Evolutionary conservation across 805 yeast species (phyloP).

Genomic region (Metschnikowia lochheadii): DNA sequence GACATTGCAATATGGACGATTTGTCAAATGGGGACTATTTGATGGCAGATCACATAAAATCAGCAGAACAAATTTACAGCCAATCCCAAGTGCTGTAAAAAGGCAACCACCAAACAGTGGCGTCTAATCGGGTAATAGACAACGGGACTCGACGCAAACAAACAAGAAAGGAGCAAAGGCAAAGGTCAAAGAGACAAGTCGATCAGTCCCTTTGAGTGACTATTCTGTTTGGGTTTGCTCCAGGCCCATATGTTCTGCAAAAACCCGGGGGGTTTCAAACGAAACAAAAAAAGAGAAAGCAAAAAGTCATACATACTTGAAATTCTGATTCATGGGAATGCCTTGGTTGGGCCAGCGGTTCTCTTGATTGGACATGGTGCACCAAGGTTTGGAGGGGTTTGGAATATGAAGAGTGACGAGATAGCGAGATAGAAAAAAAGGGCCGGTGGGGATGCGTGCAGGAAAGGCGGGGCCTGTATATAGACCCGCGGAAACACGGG

Average conservation of each 20-base stretch:
- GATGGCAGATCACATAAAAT: no score
- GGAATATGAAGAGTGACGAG: not conserved
- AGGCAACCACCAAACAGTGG: no score
- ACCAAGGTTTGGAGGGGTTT: slow-evolving; percentile 2
- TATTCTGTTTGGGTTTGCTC: not conserved
- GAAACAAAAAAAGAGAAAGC: not conserved
- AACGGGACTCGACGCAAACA: no score
- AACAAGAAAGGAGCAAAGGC: no score
- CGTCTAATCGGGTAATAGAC: no score
- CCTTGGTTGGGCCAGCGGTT: slow-evolving; percentile 43
- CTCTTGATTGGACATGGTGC: slow-evolving; percentile 35
- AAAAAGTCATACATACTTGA: slow-evolving; percentile 34
- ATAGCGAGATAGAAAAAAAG: slow-evolving; percentile 7
- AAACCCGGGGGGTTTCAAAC: not conserved
- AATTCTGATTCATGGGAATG: slow-evolving; percentile 40
- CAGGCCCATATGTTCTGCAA: not conserved
- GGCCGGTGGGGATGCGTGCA: slow-evolving; percentile 6
- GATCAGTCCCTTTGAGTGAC: not conserved
- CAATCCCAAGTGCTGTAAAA: no score
- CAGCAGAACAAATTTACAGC: no score
- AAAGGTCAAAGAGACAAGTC: no score
- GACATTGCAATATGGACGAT: no score
- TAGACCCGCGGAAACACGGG: not conserved
- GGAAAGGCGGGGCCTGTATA: not conserved
- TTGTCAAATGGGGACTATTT: no score